Evolutionary conservation across 208 protist genomes (phyloP), one percentile per base, ranked within the genome.

Genomic region (Sergeia podlipaevii): DNA sequence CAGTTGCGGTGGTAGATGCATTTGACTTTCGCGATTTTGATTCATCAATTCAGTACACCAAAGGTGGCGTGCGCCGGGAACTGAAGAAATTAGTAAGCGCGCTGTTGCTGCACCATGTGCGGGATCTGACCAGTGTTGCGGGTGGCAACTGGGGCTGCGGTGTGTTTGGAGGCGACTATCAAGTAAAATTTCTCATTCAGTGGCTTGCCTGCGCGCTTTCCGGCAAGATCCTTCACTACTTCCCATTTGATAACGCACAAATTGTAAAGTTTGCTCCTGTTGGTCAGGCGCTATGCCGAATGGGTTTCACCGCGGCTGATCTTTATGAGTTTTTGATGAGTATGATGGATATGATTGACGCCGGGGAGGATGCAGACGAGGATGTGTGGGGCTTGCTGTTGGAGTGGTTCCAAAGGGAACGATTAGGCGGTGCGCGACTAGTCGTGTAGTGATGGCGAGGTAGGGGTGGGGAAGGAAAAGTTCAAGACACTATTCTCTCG

Each of bases 121-220:
- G 3, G 3, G 38, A 47, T 30, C n/a, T 67, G 15, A 7, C 4
- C 8, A 4, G 7, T 1, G 58, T 76, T 4, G 65, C 56, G 13
- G 85, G 77, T 8, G 85, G 85, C 37, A 77, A 81, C 45, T 96
- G 87, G 85, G 82, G 79, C 26, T 96, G 85, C 63, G 85, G 85
- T 32, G 79, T 79, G 0, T 93, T 93, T 57, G 77, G 76, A 8
- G 83, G 85, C 36, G 74, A 91, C 43, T 23, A 44, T 13, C 52
- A 88, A 36, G 43, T 91, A 39, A 95, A 92, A 57, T 49, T 70
- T 0, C 32, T 90, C 24, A 33, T 88, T 7, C 85, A 92, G 63
- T 76, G 60, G 56, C 21, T 80, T 1, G 81, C 85, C 15, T 80
- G 77, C 20, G 62, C 70, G 0, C 15, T 60, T 15, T 38, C 46